phyloP scores from a whole-genome alignment of 345 rosid species.

The Acer campestre region DNA sequence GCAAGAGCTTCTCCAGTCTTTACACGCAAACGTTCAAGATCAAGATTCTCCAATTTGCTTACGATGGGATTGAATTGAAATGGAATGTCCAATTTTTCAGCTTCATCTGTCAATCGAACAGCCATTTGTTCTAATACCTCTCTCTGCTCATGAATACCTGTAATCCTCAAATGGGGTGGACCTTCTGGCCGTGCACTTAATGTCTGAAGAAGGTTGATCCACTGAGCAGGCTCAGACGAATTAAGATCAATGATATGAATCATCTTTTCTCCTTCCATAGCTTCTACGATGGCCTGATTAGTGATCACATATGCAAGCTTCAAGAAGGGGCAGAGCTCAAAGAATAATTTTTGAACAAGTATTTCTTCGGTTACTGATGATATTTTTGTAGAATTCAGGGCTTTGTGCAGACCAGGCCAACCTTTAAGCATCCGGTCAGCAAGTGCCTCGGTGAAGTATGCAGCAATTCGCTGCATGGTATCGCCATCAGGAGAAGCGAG shows the following conservation, averaged over 20 bases:
- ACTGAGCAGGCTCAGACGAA: slow-evolving; percentile 69
- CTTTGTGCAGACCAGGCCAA: slow-evolving; percentile 75
- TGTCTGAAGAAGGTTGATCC: slow-evolving; percentile 67
- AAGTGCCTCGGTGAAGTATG: slow-evolving; percentile 72
- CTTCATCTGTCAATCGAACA: slow-evolving; percentile 55
- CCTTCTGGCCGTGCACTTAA: slow-evolving; percentile 65
- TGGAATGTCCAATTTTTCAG: slow-evolving; percentile 69
- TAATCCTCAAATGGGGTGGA: slow-evolving; percentile 73
- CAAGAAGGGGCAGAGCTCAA: slow-evolving; percentile 70
- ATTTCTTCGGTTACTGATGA: slow-evolving; percentile 45
- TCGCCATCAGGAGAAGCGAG: slow-evolving; percentile 75
- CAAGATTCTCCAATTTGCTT: slow-evolving; percentile 60
- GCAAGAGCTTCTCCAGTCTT: slow-evolving; percentile 83
- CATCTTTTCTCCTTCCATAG: slow-evolving; percentile 76
- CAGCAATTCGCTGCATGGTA: slow-evolving; percentile 72
- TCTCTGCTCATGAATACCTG: slow-evolving; percentile 66
- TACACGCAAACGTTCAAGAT: slow-evolving; percentile 54
- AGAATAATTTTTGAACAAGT: slow-evolving; percentile 61
- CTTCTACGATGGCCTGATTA: slow-evolving; percentile 69
- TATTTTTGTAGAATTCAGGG: slow-evolving; percentile 62
- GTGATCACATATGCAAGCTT: slow-evolving; percentile 64
- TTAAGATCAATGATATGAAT: slow-evolving; percentile 72
- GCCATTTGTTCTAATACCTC: slow-evolving; percentile 72
- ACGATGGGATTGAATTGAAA: slow-evolving; percentile 68
- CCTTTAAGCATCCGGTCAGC: slow-evolving; percentile 66